Evolutionary conservation across 305 asterid species (phyloP).

Genomic region (Andrographis paniculata): DNA sequence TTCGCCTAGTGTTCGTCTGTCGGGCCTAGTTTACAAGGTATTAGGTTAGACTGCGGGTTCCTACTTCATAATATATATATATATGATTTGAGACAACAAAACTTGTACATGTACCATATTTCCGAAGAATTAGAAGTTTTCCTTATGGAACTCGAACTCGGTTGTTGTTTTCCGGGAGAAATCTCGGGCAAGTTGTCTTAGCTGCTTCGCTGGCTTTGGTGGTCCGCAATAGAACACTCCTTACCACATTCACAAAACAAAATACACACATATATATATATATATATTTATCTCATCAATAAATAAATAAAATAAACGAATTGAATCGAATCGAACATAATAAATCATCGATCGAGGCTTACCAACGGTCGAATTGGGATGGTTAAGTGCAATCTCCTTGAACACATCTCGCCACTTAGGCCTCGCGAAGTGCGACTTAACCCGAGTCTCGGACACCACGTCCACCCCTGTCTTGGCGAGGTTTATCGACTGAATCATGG

Average conservation of each 20-base stretch:
- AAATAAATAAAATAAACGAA: background rate
- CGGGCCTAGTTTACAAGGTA: too few species aligned
- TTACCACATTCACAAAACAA: conserved; percentile 16
- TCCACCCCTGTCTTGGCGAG: conserved; percentile 80
- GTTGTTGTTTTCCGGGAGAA: conserved; percentile 65
- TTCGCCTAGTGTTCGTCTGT: too few species aligned
- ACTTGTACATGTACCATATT: too few species aligned
- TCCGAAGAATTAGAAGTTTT: conserved; percentile 43
- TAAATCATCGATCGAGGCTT: conserved; percentile 7
- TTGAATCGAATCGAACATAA: background rate
- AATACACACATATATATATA: background rate
- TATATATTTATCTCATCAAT: background rate
- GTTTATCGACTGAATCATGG: conserved; percentile 70
- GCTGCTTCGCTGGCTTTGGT: conserved; percentile 62
- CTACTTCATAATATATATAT: too few species aligned
- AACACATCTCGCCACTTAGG: conserved; percentile 79
- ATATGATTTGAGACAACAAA: too few species aligned
- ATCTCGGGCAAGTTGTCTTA: conserved; percentile 61
- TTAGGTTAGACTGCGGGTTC: too few species aligned
- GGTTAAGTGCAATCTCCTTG: conserved; percentile 64
- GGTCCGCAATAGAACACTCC: conserved; percentile 88
- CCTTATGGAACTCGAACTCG: conserved; percentile 78
- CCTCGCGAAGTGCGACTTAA: conserved; percentile 77
- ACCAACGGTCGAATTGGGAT: conserved; percentile 60
- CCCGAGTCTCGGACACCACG: conserved; percentile 67